Evolutionary conservation across 768 basidiomycete genomes (phyloP).

Genomic region (Imleria badia): DNA sequence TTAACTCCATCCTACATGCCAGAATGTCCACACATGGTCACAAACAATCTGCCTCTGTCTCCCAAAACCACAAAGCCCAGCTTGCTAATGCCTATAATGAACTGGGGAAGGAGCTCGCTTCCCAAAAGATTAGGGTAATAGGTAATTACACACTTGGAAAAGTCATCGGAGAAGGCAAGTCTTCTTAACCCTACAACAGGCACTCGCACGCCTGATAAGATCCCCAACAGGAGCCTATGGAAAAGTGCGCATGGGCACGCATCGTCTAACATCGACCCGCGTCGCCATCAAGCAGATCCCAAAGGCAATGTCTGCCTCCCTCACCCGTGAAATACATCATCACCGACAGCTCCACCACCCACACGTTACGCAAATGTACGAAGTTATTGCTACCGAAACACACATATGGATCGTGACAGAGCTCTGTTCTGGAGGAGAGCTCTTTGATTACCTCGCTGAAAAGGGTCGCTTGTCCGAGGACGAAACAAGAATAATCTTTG

Average conservation of each 20-base stretch:
- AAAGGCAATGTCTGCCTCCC: conserved; percentile 84
- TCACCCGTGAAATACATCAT: conserved; percentile 98
- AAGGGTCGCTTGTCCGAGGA: conserved; percentile 84
- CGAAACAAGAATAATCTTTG: conserved; percentile 86
- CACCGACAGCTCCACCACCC: conserved; percentile 97
- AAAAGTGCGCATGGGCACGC: conserved; percentile 91
- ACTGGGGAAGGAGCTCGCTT: conserved; percentile 93
- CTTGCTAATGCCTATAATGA: conserved; percentile 97
- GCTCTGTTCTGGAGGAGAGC: conserved; percentile 93
- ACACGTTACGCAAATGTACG: conserved; percentile 92
- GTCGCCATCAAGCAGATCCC: conserved; percentile 99
- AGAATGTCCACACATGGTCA: conserved; percentile 54
- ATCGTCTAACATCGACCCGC: conserved; percentile 86
- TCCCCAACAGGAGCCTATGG: conserved; percentile 79
- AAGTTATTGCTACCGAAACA: conserved; percentile 95
- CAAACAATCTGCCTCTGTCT: conserved; percentile 59
- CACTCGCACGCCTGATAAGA: conserved; percentile 22
- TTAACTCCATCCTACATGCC: conserved; percentile 32
- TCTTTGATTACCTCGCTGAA: conserved; percentile 98
- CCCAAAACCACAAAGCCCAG: conserved; percentile 81
- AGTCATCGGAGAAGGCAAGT: conserved; percentile 91
- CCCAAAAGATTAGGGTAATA: conserved; percentile 84
- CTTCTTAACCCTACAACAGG: conserved; percentile 10
- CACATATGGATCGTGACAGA: conserved; percentile 98
- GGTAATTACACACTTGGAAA: conserved; percentile 94